phyloP scores from a whole-genome alignment of 2,329 filamentous ascomycete species.

The Fusarium sp. region DNA sequence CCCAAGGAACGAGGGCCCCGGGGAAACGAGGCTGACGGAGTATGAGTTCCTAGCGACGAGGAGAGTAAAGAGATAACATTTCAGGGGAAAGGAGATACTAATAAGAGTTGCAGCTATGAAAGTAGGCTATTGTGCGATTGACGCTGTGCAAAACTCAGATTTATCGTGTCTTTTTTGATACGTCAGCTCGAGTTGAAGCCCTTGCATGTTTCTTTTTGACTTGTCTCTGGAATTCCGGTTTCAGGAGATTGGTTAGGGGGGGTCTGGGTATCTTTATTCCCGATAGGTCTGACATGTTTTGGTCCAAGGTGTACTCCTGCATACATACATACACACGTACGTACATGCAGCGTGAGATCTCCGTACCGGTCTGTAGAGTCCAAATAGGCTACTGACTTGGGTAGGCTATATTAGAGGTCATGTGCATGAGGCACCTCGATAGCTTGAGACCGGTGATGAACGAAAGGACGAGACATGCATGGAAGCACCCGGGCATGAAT shows the following conservation, averaged over 20 bases:
- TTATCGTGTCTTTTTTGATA: slow-evolving; percentile 3
- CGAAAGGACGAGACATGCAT: neutral
- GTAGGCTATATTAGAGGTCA: neutral
- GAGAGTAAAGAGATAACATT: neutral
- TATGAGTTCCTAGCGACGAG: neutral
- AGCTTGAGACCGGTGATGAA: neutral
- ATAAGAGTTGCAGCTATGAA: neutral
- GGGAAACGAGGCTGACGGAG: neutral
- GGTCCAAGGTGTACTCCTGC: neutral
- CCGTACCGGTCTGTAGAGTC: slow-evolving; percentile 31
- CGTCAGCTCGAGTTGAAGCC: neutral
- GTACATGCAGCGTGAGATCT: neutral
- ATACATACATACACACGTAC: neutral
- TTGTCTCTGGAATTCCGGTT: neutral
- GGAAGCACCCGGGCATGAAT: neutral
- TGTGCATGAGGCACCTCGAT: neutral
- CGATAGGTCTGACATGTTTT: neutral
- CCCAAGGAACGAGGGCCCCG: neutral
- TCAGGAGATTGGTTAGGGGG: neutral
- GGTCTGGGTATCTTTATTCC: neutral
- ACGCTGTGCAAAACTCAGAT: neutral
- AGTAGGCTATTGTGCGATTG: neutral
- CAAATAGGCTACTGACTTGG: neutral
- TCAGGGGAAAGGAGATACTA: neutral
- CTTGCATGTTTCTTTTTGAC: slow-evolving; percentile 2